phyloP scores from a whole-genome alignment of 805 yeast genomes.

The Nakazawaea anatomiae region DNA sequence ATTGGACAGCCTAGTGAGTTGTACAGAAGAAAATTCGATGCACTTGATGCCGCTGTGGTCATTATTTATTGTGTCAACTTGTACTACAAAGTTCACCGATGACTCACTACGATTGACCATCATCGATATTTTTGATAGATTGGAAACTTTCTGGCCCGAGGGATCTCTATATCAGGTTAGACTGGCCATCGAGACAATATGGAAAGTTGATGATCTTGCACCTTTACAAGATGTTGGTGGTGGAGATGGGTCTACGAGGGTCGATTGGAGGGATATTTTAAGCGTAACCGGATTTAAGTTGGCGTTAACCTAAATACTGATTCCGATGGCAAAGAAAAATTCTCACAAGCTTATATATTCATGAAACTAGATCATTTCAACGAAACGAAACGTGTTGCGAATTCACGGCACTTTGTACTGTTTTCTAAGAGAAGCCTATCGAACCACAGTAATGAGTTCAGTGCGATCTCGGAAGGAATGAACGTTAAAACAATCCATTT shows the following conservation, averaged over 20 bases:
- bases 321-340: too few relatives aligned
- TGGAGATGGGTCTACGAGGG: background rate
- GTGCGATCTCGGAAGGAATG: too few relatives aligned
- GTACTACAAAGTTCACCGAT: conserved; percentile 11
- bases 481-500: too few relatives aligned
- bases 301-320: conserved; percentile 16
- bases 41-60: conserved; percentile 23
- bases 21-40: conserved; percentile 9
- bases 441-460: too few relatives aligned
- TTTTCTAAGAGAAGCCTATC: too few relatives aligned
- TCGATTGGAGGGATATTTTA: conserved; percentile 25
- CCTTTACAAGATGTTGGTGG: too few relatives aligned
- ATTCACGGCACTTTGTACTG: too few relatives aligned
- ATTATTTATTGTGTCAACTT: conserved; percentile 19
- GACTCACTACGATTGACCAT: conserved; percentile 16
- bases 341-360: too few relatives aligned
- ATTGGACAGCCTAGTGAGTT: conserved; percentile 1
- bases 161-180: conserved; percentile 17
- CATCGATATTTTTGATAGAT: conserved; percentile 14
- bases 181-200: conserved; percentile 21
- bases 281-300: conserved; percentile 18
- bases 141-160: conserved; percentile 23
- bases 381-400: too few relatives aligned
- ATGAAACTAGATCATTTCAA: too few relatives aligned
- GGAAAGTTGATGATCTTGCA: conserved; percentile 22